These are phyloP conservation scores for Stagonosporopsis cucurbitacearum DNA, from an alignment of 2,329 filamentous ascomycete species.

Conservation along the genomic window DNA sequence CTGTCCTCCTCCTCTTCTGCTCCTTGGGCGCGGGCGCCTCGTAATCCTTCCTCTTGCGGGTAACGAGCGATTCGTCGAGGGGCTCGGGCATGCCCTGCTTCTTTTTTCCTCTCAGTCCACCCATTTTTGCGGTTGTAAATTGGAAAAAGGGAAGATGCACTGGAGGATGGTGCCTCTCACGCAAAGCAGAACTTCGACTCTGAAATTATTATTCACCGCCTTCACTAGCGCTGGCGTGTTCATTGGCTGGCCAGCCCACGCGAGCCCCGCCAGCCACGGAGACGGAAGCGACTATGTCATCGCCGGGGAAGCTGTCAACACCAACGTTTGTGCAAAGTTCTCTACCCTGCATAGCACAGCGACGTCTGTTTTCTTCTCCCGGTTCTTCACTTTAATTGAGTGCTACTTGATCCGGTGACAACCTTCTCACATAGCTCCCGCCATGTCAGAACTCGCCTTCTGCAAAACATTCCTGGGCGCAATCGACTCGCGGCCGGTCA, in stretches of 20 bases:
- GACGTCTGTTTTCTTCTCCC: background rate
- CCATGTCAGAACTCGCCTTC: slow-evolving; percentile 74
- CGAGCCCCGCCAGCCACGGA: slow-evolving; percentile 13
- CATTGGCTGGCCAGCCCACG: background rate
- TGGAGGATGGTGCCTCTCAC: slow-evolving; percentile 15
- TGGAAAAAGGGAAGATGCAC: slow-evolving; percentile 2
- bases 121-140: slow-evolving; percentile 63
- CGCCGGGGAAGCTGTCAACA: slow-evolving; percentile 20
- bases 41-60: slow-evolving; percentile 85
- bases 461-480: slow-evolving; percentile 81
- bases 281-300: slow-evolving; percentile 40
- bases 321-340: background rate
- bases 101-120: slow-evolving; percentile 88
- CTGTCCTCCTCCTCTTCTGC: slow-evolving; percentile 66
- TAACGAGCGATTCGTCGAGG: slow-evolving; percentile 76
- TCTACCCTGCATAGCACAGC: background rate
- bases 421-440: slow-evolving; percentile 4
- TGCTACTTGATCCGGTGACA: background rate
- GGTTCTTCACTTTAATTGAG: too few species aligned
- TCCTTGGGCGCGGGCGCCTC: slow-evolving; percentile 55
- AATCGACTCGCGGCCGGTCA: slow-evolving; percentile 78
- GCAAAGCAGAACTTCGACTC: slow-evolving; percentile 14
- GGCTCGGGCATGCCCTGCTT: slow-evolving; percentile 89
- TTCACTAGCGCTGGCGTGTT: slow-evolving; percentile 16
- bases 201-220: slow-evolving; percentile 38